Evolutionary conservation across 192 early-diverging fungal genomes (phyloP).

Genomic region (Entomortierella lignicola): DNA sequence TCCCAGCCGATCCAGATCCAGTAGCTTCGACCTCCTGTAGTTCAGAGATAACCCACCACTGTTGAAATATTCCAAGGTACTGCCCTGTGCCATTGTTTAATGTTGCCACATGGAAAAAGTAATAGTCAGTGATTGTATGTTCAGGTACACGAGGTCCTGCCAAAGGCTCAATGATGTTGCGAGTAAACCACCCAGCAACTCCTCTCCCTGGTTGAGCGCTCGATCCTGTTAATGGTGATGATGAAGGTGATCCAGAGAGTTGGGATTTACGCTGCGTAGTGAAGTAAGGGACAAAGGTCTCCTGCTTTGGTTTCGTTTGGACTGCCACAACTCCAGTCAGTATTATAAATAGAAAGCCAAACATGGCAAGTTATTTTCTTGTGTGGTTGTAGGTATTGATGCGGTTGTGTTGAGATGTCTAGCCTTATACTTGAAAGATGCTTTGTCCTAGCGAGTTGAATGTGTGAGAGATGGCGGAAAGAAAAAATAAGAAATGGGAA

Average conservation of each 20-base stretch:
- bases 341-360: conserved; percentile 24
- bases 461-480: no score
- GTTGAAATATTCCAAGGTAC: conserved; percentile 46
- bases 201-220: conserved; percentile 12
- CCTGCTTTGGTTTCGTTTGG: conserved; percentile 46
- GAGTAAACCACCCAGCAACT: conserved; percentile 38
- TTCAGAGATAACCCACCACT: conserved; percentile 53
- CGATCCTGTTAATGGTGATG: neutral
- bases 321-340: conserved; percentile 24
- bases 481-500: no score
- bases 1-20: neutral
- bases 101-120: conserved; percentile 42
- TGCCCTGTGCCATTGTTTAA: conserved; percentile 44
- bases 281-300: conserved; percentile 42
- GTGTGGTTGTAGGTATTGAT: no score
- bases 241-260: neutral
- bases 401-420: no score
- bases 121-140: conserved; percentile 48
- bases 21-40: conserved; percentile 24
- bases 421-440: no score
- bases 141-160: conserved; percentile 44
- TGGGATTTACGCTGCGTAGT: conserved; percentile 28
- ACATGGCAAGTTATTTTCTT: no score
- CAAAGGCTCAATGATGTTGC: conserved; percentile 45
- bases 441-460: no score